These are phyloP conservation scores for Brassica cretica DNA, from an alignment of 345 rosid genomes.

Conservation along the genomic window DNA sequence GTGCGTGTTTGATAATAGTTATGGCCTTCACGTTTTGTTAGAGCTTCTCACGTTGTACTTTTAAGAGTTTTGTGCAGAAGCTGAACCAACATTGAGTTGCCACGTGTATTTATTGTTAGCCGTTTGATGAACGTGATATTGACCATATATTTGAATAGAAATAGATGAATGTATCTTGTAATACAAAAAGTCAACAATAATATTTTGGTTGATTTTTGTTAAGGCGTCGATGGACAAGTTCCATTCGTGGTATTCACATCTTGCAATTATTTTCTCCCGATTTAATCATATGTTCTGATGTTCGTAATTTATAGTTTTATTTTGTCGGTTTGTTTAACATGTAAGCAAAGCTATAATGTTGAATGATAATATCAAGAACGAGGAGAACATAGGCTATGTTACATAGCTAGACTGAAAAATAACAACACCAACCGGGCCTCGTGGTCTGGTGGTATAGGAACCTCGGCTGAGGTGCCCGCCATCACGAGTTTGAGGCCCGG, in stretches of 20 bases:
- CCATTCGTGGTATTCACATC: slow-evolving; percentile 35
- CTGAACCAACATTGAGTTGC: background rate
- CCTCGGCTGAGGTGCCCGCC: too few relatives aligned
- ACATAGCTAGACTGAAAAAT: too few relatives aligned
- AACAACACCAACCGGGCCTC: too few relatives aligned
- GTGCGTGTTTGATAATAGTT: slow-evolving; percentile 29
- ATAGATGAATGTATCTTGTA: slow-evolving; percentile 6
- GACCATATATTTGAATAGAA: slow-evolving; percentile 6
- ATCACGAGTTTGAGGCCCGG: too few relatives aligned
- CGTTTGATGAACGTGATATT: slow-evolving; percentile 15
- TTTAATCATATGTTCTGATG: background rate
- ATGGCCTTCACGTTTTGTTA: slow-evolving; percentile 55
- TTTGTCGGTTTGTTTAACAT: background rate
- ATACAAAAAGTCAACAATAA: background rate
- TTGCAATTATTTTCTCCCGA: background rate
- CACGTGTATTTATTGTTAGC: slow-evolving; percentile 18
- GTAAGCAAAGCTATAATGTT: background rate
- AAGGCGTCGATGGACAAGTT: slow-evolving; percentile 21
- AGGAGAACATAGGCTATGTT: too few relatives aligned
- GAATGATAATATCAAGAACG: too few relatives aligned
- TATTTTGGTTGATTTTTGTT: slow-evolving; percentile 34
- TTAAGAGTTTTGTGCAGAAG: slow-evolving; percentile 7
- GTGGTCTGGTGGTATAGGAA: too few relatives aligned
- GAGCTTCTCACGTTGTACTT: slow-evolving; percentile 61
- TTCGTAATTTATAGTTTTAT: background rate